Evolutionary conservation across 805 yeast genomes (phyloP).

Genomic region (Cyberlindnera suaveolens): DNA sequence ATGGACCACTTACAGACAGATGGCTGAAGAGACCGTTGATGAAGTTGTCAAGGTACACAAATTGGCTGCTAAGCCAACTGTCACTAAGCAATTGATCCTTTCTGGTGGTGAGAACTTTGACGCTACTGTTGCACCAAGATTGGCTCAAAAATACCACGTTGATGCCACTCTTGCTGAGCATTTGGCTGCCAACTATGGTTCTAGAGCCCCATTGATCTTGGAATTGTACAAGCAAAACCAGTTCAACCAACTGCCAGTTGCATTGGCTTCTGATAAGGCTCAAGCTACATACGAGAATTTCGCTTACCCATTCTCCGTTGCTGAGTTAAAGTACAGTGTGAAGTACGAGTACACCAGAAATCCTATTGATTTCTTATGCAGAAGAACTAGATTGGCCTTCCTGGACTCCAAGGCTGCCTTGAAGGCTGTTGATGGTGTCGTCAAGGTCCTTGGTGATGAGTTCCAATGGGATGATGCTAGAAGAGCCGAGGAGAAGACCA

Average conservation of each 20-base stretch:
- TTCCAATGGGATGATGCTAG: conserved; percentile 63
- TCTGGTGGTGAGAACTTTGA: conserved; percentile 82
- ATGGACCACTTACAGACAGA: conserved; percentile 97
- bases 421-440: conserved; percentile 76
- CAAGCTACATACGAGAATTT: conserved; percentile 41
- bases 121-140: conserved; percentile 64
- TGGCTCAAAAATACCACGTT: conserved; percentile 71
- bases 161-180: conserved; percentile 75
- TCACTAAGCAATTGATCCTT: conserved; percentile 43
- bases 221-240: conserved; percentile 45
- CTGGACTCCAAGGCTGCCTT: conserved; percentile 82
- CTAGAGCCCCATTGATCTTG: conserved; percentile 75
- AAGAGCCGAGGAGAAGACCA: conserved; percentile 45
- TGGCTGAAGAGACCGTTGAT: conserved; percentile 92
- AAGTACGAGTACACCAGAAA: conserved; percentile 81
- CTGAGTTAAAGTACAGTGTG: conserved; percentile 79
- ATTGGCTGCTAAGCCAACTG: conserved; percentile 35
- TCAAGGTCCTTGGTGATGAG: conserved; percentile 77
- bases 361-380: conserved; percentile 83
- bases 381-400: conserved; percentile 91
- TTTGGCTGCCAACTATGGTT: conserved; percentile 82
- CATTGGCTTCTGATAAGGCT: conserved; percentile 40
- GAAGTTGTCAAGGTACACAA: conserved; percentile 50
- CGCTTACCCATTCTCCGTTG: conserved; percentile 84
- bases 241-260: conserved; percentile 56